A percentile compares a stretch with the other conserved stretches of the same genome.
Evolutionary conservation across 2,329 filamentous ascomycete genomes (phyloP).

Genomic region (Curvularia eragrostidis): DNA sequence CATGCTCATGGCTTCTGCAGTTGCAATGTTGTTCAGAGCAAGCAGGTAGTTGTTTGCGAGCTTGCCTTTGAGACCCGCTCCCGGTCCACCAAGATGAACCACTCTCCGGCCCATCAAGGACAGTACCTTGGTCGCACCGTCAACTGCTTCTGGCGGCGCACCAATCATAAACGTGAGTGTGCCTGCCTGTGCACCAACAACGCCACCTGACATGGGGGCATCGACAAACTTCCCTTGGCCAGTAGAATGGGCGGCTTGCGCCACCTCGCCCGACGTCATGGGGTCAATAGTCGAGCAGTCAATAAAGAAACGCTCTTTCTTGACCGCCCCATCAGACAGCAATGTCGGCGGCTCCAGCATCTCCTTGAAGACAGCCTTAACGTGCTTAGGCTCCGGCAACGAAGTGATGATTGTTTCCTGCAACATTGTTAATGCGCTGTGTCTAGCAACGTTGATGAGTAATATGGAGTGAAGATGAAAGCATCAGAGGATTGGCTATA

Average conservation of each 20-base stretch:
- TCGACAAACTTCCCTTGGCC: conserved; percentile 83
- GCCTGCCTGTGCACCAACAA: conserved; percentile 86
- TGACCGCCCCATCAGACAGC: conserved; percentile 55
- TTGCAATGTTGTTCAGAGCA: conserved; percentile 86
- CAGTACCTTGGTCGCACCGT: conserved; percentile 72
- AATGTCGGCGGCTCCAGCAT: conserved; percentile 70
- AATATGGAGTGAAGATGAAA: conserved; percentile 18
- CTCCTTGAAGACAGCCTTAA: conserved; percentile 78
- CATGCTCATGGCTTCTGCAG: conserved; percentile 71
- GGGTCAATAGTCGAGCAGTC: conserved; percentile 98
- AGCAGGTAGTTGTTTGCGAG: conserved; percentile 97
- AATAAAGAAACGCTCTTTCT: conserved; percentile 79
- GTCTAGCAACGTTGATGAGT: conserved; percentile 7
- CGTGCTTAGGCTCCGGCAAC: conserved; percentile 86
- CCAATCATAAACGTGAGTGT: conserved; percentile 97
- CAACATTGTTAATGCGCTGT: conserved; percentile 28
- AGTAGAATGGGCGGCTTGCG: conserved; percentile 70
- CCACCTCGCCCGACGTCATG: conserved; percentile 78
- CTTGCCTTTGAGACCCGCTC: conserved; percentile 87
- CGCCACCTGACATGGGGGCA: conserved; percentile 95
- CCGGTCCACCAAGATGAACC: conserved; percentile 83
- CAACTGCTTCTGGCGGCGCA: conserved; percentile 65
- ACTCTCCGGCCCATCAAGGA: conserved; percentile 85
- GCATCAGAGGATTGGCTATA: conserved; percentile 78
- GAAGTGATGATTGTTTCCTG: conserved; percentile 89